A percentile compares a stretch with the other conserved stretches of the same genome.
Conservation (phyloP, 371 early-diverging fungal species). For the Mycotypha africana region DNA sequence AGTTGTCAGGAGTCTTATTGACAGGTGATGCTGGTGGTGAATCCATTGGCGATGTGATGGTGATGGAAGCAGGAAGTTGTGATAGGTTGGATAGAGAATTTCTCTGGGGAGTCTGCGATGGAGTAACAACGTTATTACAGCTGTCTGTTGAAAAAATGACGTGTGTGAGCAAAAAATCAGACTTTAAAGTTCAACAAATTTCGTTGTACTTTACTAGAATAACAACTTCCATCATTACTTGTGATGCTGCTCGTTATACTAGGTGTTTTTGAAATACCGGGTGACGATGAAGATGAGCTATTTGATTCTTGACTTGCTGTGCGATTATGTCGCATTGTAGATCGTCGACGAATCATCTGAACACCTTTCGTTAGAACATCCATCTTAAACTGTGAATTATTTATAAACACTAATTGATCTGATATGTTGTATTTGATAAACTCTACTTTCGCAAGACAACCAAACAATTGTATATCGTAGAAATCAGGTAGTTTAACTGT, state of each 20-base stretch:
- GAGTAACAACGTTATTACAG: not conserved
- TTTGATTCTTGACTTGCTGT: slow-evolving; percentile 9
- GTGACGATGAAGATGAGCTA: slow-evolving; percentile 6
- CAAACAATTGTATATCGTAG: too few species aligned
- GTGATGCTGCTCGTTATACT: slow-evolving; percentile 23
- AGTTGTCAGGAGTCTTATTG: too few species aligned
- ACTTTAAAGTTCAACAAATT: too few species aligned
- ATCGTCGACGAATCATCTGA: slow-evolving; percentile 12
- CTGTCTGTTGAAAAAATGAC: too few species aligned
- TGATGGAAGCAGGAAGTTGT: slow-evolving; percentile 8
- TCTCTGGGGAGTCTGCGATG: slow-evolving; percentile 11
- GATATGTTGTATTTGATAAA: too few species aligned
- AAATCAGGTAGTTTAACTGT: too few species aligned
- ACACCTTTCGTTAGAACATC: slow-evolving; percentile 27
- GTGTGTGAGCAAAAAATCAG: too few species aligned
- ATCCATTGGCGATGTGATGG: slow-evolving; percentile 10
- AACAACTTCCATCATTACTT: slow-evolving; percentile 19
- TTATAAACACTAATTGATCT: too few species aligned
- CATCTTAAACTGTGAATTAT: too few species aligned
- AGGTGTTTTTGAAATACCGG: slow-evolving; percentile 16
- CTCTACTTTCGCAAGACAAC: too few species aligned
- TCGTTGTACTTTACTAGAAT: slow-evolving; percentile 6
- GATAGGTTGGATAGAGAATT: slow-evolving; percentile 6
- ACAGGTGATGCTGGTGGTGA: slow-evolving; percentile 11
- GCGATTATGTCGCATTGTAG: slow-evolving; percentile 13